Conservation (phyloP, 2,329 filamentous ascomycete species). For the Epichloe uncinata region DNA sequence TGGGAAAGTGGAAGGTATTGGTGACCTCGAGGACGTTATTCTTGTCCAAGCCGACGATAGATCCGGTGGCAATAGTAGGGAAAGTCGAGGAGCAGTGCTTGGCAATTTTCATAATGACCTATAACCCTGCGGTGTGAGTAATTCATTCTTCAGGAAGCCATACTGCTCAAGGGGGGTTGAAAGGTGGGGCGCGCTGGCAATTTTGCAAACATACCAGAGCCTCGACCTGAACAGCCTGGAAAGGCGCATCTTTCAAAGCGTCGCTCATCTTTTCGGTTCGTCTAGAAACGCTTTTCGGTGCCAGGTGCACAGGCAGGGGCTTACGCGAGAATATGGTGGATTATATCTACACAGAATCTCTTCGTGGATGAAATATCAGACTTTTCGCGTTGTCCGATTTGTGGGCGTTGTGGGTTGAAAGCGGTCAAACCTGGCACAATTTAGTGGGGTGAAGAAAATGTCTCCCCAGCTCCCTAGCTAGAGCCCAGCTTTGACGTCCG, state of each 20-base stretch:
- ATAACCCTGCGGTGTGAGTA: constrained; percentile 6
- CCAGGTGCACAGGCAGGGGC: constrained; percentile 7
- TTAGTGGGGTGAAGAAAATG: constrained; percentile 2
- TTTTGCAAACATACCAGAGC: constrained; percentile 56
- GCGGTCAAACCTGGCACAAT: constrained; percentile 27
- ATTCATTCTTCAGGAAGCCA: constrained; percentile 9
- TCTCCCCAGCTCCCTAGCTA: neutral
- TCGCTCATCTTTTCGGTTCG: constrained; percentile 40
- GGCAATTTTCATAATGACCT: constrained; percentile 97
- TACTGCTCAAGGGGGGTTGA: constrained; percentile 12
- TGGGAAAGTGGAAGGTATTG: constrained; percentile 89
- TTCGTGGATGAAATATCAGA: constrained; percentile 27
- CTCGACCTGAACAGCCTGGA: constrained; percentile 87
- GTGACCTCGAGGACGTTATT: constrained; percentile 75
- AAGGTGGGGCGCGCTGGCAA: constrained; percentile 20
- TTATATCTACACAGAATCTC: constrained; percentile 7
- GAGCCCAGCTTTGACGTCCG: neutral
- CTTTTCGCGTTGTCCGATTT: constrained; percentile 28
- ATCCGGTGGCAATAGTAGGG: constrained; percentile 79
- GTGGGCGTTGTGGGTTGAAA: constrained; percentile 30
- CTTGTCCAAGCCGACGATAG: constrained; percentile 85
- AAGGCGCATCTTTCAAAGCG: constrained; percentile 50
- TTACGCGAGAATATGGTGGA: constrained; percentile 15
- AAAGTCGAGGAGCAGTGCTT: constrained; percentile 85
- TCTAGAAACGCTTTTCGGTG: neutral